Conservation (phyloP, 768 basidiomycete genomes). For the Gymnopilus dilepis region DNA sequence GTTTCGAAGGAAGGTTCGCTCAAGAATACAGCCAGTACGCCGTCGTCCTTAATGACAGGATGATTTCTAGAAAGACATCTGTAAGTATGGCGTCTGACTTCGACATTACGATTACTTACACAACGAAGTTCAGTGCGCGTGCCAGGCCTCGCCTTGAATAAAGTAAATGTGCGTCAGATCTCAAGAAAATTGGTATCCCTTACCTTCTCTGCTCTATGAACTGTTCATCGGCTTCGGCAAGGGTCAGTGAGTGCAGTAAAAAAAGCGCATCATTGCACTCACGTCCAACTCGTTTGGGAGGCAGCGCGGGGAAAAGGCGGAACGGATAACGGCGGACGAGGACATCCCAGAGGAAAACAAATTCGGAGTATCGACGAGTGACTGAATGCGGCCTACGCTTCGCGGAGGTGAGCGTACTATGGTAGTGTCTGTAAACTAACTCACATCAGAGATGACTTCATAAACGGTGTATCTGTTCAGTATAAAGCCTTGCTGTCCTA, state of each 20-base stretch:
- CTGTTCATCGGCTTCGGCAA: conserved; percentile 73
- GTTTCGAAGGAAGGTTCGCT: conserved; percentile 83
- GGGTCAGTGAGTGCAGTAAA: conserved; percentile 15
- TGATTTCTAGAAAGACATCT: conserved; percentile 64
- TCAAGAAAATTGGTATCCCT: background rate
- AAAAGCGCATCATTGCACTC: conserved; percentile 38
- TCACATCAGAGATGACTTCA: conserved; percentile 76
- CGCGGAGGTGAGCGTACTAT: conserved; percentile 9
- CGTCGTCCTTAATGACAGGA: conserved; percentile 89
- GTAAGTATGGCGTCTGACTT: background rate
- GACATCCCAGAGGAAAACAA: conserved; percentile 88
- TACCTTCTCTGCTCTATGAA: conserved; percentile 93
- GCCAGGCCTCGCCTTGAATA: conserved; percentile 72
- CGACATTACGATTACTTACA: conserved; percentile 49
- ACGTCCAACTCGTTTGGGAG: conserved; percentile 94
- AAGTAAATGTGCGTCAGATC: conserved; percentile 4
- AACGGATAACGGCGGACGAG: conserved; percentile 90
- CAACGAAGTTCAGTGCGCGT: conserved; percentile 78
- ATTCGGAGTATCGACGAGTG: conserved; percentile 90
- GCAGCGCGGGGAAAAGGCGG: conserved; percentile 83
- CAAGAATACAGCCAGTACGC: conserved; percentile 79
- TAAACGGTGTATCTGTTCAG: conserved; percentile 88
- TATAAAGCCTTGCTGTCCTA: conserved; percentile 93
- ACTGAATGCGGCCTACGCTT: conserved; percentile 69
- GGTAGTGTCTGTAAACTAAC: conserved; percentile 25